Percentiles rank a stretch among this genome's conserved stretches.
phyloP scores from a whole-genome alignment of 2,329 filamentous ascomycete species.

The Anthostomella pinea region DNA sequence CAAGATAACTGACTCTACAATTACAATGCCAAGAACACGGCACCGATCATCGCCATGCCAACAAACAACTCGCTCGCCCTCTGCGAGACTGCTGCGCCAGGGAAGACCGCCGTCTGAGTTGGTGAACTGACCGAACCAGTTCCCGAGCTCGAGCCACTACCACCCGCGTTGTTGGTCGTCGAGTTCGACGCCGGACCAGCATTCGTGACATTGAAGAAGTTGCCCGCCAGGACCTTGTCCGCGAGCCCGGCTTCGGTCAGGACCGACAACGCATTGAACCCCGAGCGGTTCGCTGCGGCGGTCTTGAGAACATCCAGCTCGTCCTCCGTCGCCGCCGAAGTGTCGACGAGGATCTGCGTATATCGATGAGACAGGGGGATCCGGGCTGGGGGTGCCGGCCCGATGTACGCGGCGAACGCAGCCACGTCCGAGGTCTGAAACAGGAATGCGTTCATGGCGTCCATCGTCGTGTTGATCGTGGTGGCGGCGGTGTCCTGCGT shows the following conservation, averaged over 20 bases:
- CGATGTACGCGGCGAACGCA: constrained; percentile 26
- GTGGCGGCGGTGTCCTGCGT: constrained; percentile 23
- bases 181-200: constrained; percentile 22
- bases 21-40: constrained; percentile 24
- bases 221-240: constrained; percentile 33
- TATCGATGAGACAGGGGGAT: constrained; percentile 31
- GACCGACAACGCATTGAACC: constrained; percentile 24
- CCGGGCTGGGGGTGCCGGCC: constrained; percentile 27
- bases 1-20: too few species aligned
- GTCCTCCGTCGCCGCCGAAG: constrained; percentile 23
- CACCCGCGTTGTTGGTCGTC: constrained; percentile 5
- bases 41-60: constrained; percentile 20
- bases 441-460: constrained; percentile 19
- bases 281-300: constrained; percentile 24
- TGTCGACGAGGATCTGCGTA: constrained; percentile 32
- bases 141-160: constrained; percentile 7
- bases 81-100: constrained; percentile 16
- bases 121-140: constrained; percentile 15
- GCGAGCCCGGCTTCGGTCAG: constrained; percentile 28
- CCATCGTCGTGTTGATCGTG: constrained; percentile 20
- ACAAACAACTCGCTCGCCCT: constrained; percentile 22
- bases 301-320: constrained; percentile 22
- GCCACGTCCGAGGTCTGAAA: constrained; percentile 20
- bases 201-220: constrained; percentile 35
- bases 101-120: constrained; percentile 14